Evolutionary conservation across 179 eudicot species (phyloP).

Genomic region (Drosera spatulata): DNA sequence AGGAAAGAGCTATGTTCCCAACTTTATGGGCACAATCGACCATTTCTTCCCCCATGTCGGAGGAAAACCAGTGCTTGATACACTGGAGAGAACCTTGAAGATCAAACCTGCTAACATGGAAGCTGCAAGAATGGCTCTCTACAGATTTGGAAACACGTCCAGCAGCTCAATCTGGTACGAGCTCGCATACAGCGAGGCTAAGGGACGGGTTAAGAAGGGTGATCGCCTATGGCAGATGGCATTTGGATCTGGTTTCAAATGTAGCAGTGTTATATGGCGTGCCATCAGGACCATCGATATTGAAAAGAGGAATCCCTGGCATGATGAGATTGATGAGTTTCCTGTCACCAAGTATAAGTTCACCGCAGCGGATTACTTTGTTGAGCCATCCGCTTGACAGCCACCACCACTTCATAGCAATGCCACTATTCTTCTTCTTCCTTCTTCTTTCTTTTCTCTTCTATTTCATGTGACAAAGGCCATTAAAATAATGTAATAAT

Average conservation of each 20-base stretch:
- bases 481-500: too few relatives aligned
- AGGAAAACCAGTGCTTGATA: constrained; percentile 28
- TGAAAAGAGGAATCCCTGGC: constrained; percentile 32
- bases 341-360: constrained; percentile 12
- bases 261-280: constrained; percentile 34
- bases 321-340: constrained; percentile 26
- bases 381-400: constrained; percentile 6
- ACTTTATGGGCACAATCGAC: too few relatives aligned
- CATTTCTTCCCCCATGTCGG: constrained; percentile 22
- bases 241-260: constrained; percentile 48
- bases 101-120: constrained; percentile 22
- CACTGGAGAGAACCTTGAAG: constrained; percentile 18
- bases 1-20: too few relatives aligned
- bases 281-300: constrained; percentile 17
- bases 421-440: too few relatives aligned
- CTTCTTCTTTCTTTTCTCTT: too few relatives aligned
- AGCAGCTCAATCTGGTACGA: constrained; percentile 10
- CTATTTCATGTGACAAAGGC: too few relatives aligned
- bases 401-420: too few relatives aligned
- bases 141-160: constrained; percentile 42
- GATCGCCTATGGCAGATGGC: constrained; percentile 40
- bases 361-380: constrained; percentile 4
- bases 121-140: constrained; percentile 36
- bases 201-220: constrained; percentile 31
- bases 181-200: constrained; percentile 42